phyloP scores from a whole-genome alignment of 2,329 filamentous ascomycete genomes.

The Pseudonectria foliicola region DNA sequence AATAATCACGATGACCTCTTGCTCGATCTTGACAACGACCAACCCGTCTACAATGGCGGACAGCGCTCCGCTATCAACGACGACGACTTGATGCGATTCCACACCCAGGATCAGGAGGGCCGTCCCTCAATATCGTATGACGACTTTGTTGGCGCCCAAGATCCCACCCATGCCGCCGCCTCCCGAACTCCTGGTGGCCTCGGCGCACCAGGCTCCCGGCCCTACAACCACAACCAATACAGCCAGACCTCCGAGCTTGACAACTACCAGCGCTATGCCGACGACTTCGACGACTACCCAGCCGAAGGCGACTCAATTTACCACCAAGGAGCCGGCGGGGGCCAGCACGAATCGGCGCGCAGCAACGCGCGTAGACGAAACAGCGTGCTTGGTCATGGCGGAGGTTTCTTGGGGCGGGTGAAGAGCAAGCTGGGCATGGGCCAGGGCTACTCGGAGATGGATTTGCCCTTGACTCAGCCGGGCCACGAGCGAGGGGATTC shows the following conservation, averaged over 20 bases:
- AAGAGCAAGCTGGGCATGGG: conserved; percentile 90
- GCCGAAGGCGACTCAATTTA: conserved; percentile 78
- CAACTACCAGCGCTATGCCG: conserved; percentile 88
- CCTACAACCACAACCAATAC: conserved; percentile 46
- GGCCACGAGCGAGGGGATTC: conserved; percentile 32
- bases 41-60: conserved; percentile 66
- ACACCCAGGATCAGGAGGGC: conserved; percentile 61
- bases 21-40: conserved; percentile 66
- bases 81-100: conserved; percentile 69
- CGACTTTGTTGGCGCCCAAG: conserved; percentile 74
- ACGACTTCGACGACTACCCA: conserved; percentile 74
- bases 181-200: conserved; percentile 31
- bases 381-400: conserved; percentile 80
- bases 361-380: conserved; percentile 68
- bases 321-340: conserved; percentile 61
- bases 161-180: conserved; percentile 39
- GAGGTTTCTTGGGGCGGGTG: conserved; percentile 76
- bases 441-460: conserved; percentile 93
- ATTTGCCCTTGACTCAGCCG: conserved; percentile 83
- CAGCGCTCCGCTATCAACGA: conserved; percentile 74
- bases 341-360: conserved; percentile 42
- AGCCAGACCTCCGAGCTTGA: conserved; percentile 75
- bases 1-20: conserved; percentile 53
- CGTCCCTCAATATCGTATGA: conserved; percentile 91
- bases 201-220: conserved; percentile 23